Percentiles rank a stretch among this genome's conserved stretches.
Conservation (phyloP, 163 green algal genomes). For the Volvox carteri region DNA sequence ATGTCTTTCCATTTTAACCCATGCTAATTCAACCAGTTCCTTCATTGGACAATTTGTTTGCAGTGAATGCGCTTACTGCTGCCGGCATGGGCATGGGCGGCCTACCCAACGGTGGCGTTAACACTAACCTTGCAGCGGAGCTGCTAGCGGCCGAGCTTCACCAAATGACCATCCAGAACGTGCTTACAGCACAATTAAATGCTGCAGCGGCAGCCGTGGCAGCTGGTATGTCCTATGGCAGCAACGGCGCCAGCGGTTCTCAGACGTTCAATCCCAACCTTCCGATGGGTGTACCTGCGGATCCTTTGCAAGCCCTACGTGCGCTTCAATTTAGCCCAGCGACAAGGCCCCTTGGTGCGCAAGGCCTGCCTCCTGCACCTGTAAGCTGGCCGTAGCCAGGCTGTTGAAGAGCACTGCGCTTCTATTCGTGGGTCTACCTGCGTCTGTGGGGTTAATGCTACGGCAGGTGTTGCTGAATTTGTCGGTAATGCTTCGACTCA, state of each 20-base stretch:
- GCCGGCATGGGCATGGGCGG: constrained; percentile 10
- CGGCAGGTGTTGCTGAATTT: too few species aligned
- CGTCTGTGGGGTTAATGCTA: too few species aligned
- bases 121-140: constrained; percentile 19
- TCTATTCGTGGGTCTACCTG: too few species aligned
- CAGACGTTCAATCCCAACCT: neutral
- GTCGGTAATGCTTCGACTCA: too few species aligned
- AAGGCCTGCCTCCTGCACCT: neutral
- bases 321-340: constrained; percentile 13
- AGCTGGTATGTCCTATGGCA: neutral
- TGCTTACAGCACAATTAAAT: constrained; percentile 26
- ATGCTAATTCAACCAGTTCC: too few species aligned
- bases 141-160: constrained; percentile 47
- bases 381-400: neutral
- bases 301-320: constrained; percentile 24
- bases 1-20: neutral
- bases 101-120: neutral
- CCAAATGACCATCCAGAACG: constrained; percentile 48
- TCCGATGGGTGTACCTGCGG: neutral
- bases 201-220: constrained; percentile 13
- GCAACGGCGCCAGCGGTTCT: neutral
- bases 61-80: constrained; percentile 42
- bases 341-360: neutral
- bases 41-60: too few species aligned
- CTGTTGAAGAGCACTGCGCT: too few species aligned